phyloP scores from a whole-genome alignment of 352 stramenopile species.

The Thalassiosira pacifica region DNA sequence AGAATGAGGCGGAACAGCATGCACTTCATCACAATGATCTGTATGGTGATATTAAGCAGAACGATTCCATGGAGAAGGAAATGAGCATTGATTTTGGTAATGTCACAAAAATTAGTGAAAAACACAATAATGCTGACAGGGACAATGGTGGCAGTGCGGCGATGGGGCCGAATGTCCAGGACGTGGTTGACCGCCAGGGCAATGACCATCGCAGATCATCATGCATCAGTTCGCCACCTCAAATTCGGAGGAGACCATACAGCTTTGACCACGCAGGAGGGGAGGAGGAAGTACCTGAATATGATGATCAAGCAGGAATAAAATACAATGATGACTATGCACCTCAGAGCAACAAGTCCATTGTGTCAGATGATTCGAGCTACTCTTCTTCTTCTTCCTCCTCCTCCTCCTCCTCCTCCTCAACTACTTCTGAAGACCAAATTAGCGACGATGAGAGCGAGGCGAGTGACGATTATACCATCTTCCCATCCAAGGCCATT shows the following conservation, averaged over 20 bases:
- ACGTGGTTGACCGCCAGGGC: not conserved
- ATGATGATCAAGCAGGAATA: constrained; percentile 23
- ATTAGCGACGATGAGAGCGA: constrained; percentile 45
- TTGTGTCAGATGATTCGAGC: constrained; percentile 26
- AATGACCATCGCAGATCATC: not conserved
- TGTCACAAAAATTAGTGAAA: not conserved
- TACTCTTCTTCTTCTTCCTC: not conserved
- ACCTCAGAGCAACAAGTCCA: constrained; percentile 10
- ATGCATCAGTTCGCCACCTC: constrained; percentile 41
- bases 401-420: not conserved
- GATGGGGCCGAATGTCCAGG: not conserved
- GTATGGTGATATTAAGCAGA: constrained; percentile 53
- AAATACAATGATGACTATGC: constrained; percentile 17
- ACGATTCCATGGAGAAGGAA: constrained; percentile 66
- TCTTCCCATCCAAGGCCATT: constrained; percentile 59
- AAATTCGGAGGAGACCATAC: constrained; percentile 44
- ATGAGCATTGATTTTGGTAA: constrained; percentile 59
- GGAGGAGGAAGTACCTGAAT: constrained; percentile 14
- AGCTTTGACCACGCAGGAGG: constrained; percentile 35
- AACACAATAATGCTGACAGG: not conserved
- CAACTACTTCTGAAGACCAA: constrained; percentile 1
- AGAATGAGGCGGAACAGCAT: not conserved
- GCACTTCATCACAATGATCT: constrained; percentile 1
- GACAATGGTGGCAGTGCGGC: not conserved
- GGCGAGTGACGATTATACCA: constrained; percentile 44